Conservation (phyloP, 164 flowering plant species). For the Magnolia kwangsiensis region DNA sequence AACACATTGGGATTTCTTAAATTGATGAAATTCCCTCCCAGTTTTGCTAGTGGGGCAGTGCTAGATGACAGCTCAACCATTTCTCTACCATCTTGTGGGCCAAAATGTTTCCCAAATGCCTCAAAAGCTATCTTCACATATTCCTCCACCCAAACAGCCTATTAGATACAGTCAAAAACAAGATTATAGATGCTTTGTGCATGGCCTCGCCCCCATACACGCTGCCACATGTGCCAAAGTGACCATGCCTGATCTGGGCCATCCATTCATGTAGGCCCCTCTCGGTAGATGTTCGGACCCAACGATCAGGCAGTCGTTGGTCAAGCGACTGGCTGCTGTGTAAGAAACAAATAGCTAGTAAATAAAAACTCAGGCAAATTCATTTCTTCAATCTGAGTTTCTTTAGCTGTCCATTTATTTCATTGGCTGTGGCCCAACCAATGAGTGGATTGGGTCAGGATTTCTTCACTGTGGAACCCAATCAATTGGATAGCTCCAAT, state of each 20-base stretch:
- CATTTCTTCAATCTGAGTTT: background rate
- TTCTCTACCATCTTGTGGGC: background rate
- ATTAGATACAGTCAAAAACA: background rate
- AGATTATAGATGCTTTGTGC: background rate
- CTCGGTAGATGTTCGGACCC: background rate
- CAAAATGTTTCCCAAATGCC: background rate
- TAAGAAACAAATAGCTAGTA: too few relatives aligned
- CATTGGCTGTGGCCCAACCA: background rate
- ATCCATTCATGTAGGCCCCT: background rate
- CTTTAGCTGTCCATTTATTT: too few relatives aligned
- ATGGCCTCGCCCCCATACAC: background rate
- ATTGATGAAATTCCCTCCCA: background rate
- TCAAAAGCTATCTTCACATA: background rate
- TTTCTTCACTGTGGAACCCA: background rate
- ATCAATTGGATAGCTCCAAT: background rate
- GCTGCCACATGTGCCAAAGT: background rate
- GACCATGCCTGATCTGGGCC: background rate
- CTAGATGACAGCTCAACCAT: background rate
- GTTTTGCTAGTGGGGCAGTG: background rate
- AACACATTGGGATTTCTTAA: background rate
- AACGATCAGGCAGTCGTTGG: background rate
- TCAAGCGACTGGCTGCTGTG: background rate
- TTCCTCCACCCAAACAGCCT: background rate
- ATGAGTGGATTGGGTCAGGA: background rate
- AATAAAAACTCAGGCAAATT: background rate